Conservation (phyloP, 257 asterid species). For the Nicotiana undulata region DNA sequence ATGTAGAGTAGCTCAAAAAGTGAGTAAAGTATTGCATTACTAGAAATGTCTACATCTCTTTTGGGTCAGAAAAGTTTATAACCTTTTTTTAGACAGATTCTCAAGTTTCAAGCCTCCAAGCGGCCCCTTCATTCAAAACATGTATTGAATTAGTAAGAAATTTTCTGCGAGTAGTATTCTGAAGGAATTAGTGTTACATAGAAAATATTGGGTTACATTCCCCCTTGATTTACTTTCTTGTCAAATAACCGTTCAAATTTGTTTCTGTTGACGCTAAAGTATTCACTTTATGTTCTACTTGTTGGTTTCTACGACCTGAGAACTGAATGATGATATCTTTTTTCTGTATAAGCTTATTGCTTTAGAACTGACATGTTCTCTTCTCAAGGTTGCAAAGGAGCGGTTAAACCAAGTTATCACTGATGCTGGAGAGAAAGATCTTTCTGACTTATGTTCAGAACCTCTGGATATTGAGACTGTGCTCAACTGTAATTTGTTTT, state of each 20-base stretch:
- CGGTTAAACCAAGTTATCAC: constrained; percentile 71
- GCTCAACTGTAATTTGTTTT: constrained; percentile 47
- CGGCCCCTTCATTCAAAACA: too few species aligned
- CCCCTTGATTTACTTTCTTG: neutral
- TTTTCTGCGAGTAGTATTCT: too few species aligned
- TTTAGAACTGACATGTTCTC: constrained; percentile 20
- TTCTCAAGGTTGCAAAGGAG: constrained; percentile 68
- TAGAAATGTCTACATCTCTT: neutral
- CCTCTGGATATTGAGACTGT: constrained; percentile 49
- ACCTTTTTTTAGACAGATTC: neutral
- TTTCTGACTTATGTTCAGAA: constrained; percentile 43
- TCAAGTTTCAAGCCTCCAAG: neutral
- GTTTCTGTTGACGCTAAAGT: neutral
- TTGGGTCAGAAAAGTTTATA: neutral
- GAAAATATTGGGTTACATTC: neutral
- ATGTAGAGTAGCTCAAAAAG: neutral
- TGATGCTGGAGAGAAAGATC: constrained; percentile 61
- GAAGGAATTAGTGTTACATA: neutral
- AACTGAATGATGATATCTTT: neutral
- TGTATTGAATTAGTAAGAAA: too few species aligned
- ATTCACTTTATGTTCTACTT: neutral
- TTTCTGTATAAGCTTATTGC: neutral
- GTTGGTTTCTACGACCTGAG: neutral
- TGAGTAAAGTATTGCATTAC: neutral
- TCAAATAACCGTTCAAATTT: neutral